Base-by-base conservation (phyloP, 768 basidiomycete species). In the Atractiella rhizophila region DNA sequence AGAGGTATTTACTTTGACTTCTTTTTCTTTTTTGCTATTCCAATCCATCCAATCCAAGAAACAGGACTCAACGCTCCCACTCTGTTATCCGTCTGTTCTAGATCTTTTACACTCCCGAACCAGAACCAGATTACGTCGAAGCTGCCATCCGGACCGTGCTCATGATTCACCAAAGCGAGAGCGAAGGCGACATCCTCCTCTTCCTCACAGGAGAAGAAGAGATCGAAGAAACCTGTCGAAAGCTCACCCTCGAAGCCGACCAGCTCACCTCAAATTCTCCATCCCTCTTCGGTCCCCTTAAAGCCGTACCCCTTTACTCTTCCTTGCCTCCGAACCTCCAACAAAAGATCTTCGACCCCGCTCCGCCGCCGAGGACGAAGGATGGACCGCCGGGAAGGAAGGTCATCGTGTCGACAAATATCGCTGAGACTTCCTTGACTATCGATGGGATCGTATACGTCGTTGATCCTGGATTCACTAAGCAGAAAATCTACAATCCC, bases 371-470 rank as follows among this genome's bases (percentile, higher is more conserved):
- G 0, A 63, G 66, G 3, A 63, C 59, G 0, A 57, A 68, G 0
- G 71, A 64, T 37, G 76, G 82, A 1, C 75, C 82, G 0, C 74
- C 76, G 0, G 88, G 88, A 0, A 70, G 88, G 44, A 98, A 98
- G 58, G 69, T 96, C 32, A 78, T 98, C 25, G 65, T 98, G 1
- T 81, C 85, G 8, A 98, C 88, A 23, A 98, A 96, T 56, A 83
- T 96, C 43, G 91, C 91, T 3, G 88, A 98, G 60, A 96, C 88
- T 2, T 88, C 83, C 2, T 62, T 96, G 31, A 98, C 88, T 3
- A 96, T 98, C 43, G 88, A 98, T 50, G 88, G 88, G 18, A 94
- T 98, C 52, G 86, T 98, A n/a, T 98, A 96, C 52, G 88, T 94
- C 43, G 85, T 94, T 34, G 88, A 94, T 54, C 82, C 86, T 0